Evolutionary conservation across 2,329 filamentous ascomycete genomes (phyloP), one percentile per base, ranked within the genome.

Genomic region (Teratosphaeria pseudoeucalypti): DNA sequence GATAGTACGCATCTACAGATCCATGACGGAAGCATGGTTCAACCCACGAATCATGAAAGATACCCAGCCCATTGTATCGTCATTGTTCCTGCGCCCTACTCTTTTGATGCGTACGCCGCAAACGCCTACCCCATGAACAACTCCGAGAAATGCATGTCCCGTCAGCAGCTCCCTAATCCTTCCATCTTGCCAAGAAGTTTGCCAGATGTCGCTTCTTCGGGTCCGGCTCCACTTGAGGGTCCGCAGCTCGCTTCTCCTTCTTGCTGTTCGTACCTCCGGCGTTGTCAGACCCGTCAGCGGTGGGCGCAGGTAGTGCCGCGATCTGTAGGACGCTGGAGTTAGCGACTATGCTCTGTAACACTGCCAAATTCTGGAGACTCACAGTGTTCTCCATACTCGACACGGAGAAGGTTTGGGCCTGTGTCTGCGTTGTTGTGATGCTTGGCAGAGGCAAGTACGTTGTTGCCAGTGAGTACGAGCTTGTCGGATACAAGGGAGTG

Each of bases 371-470:
- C 6, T 43, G 19, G 11, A 43, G 49, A 57, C 82, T 67, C 76
- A 85, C 84, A 54, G 82, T 81, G 66, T 85, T 85, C 71, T 83
- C 82, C 61, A 77, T 77, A 64, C 79, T 82, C 54, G 70, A 70
- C 19, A 78, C 74, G 29, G 74, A 78, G 66, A 77, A 81, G 0
- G 82, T 85, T 60, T 79, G 72, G 58, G 73, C 72, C 54, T 77
- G 73, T 3, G 81, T 83, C 7, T 80, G 65, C 2, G 84, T 86
- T 3, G 77, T 82, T 60, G 76, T 63, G 16, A 80, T 71, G 2
- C 71, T 77, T 4, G 68, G 70, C 3, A 72, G 73, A 5, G 76
- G 73, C 61, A 85, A 69, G 58, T 74, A 79, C 1, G 79, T 75
- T 6, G 73, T 80, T 2, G 82, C 82, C 62, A 84, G 75, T 3